A percentile compares a stretch with the other conserved stretches of the same genome.
phyloP scores from a whole-genome alignment of 257 asterid species.

The Solanum dulcamara region DNA sequence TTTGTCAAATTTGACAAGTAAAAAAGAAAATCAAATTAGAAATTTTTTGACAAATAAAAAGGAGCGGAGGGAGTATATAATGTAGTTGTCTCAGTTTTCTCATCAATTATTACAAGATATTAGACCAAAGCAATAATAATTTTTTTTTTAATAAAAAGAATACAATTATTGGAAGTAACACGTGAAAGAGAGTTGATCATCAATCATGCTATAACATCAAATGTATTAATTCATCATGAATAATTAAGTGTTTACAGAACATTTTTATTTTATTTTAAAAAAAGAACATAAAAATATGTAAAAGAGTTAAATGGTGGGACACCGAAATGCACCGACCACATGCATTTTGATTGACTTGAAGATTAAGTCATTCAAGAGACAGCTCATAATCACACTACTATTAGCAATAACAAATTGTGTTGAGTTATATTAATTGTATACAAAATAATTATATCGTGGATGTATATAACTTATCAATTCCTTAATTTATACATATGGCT shows the following conservation, averaged over 20 bases:
- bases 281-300: background rate
- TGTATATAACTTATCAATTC: background rate
- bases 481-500: background rate
- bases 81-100: background rate
- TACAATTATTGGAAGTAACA: background rate
- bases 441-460: background rate
- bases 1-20: too few relatives aligned
- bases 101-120: background rate
- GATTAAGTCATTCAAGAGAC: slow-evolving; percentile 10
- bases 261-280: background rate
- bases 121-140: too few relatives aligned
- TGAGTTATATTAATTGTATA: background rate
- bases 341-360: slow-evolving; percentile 14
- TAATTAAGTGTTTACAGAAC: background rate
- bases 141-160: background rate
- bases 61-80: too few relatives aligned
- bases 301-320: background rate
- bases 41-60: too few relatives aligned
- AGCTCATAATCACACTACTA: background rate
- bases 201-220: background rate
- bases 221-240: background rate
- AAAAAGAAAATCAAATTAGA: too few relatives aligned
- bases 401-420: too few relatives aligned
- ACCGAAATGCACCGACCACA: slow-evolving; percentile 15
- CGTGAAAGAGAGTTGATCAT: background rate